Evolutionary conservation across 164 flowering plant species (phyloP).

Genomic region (Aristolochia contorta): DNA sequence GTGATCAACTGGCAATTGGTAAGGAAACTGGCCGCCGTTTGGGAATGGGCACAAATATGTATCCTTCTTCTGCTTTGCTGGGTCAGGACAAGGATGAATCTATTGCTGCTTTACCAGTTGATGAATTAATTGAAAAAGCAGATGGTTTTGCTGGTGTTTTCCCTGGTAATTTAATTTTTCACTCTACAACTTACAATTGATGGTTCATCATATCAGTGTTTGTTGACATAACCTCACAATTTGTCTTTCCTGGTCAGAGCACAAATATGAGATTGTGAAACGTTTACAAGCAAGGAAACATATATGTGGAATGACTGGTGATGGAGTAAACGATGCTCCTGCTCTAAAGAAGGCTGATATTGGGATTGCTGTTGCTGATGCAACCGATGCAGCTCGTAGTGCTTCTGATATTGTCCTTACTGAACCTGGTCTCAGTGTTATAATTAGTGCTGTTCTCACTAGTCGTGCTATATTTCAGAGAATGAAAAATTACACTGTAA

Average conservation of each 20-base stretch:
- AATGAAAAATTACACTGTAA: constrained; percentile 90
- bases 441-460: constrained; percentile 82
- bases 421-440: constrained; percentile 87
- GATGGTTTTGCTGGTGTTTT: constrained; percentile 96
- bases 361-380: constrained; percentile 93
- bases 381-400: constrained; percentile 95
- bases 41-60: constrained; percentile 96
- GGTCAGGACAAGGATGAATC: constrained; percentile 77
- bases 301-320: constrained; percentile 94
- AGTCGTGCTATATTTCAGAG: constrained; percentile 86
- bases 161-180: constrained; percentile 44
- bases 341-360: constrained; percentile 93
- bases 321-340: constrained; percentile 93
- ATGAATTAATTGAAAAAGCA: constrained; percentile 80
- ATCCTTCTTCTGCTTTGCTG: constrained; percentile 76
- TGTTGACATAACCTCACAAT: background rate
- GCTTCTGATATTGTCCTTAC: constrained; percentile 93
- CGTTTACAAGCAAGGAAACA: constrained; percentile 87
- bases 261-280: constrained; percentile 89
- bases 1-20: constrained; percentile 88
- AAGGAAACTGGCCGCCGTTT: constrained; percentile 91
- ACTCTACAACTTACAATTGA: background rate
- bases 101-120: constrained; percentile 68
- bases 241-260: constrained; percentile 31
- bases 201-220: background rate